Conservation (phyloP, 257 asterid species). For the Przewalskia tangutica region DNA sequence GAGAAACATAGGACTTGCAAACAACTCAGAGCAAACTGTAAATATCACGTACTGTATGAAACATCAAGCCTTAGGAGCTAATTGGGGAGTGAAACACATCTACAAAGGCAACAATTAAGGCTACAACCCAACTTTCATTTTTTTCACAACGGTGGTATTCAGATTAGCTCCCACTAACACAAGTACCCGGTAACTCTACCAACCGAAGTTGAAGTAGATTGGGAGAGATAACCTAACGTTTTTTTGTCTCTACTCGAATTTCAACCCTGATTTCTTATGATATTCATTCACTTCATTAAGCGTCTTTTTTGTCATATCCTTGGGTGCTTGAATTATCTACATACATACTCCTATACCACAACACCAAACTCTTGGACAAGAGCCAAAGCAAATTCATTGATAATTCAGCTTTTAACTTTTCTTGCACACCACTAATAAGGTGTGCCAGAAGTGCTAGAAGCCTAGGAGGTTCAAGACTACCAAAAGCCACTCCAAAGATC, state of each 20-base stretch:
- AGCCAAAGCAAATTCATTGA: background rate
- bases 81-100: background rate
- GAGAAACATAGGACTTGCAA: background rate
- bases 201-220: background rate
- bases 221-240: background rate
- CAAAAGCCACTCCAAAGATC: too few relatives aligned
- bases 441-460: too few relatives aligned
- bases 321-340: background rate
- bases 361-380: background rate
- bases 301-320: background rate
- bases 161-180: background rate
- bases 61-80: background rate
- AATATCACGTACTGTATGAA: background rate
- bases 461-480: too few relatives aligned
- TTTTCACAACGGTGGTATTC: background rate
- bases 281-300: background rate
- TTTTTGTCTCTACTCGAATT: background rate
- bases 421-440: too few relatives aligned
- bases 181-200: background rate
- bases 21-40: background rate
- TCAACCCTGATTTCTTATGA: background rate
- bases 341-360: background rate
- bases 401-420: too few relatives aligned
- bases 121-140: background rate
- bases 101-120: background rate